Evolutionary conservation across 208 protist genomes (phyloP), one percentile per base, ranked within the genome.

Genomic region (Trichomonas tenax): DNA sequence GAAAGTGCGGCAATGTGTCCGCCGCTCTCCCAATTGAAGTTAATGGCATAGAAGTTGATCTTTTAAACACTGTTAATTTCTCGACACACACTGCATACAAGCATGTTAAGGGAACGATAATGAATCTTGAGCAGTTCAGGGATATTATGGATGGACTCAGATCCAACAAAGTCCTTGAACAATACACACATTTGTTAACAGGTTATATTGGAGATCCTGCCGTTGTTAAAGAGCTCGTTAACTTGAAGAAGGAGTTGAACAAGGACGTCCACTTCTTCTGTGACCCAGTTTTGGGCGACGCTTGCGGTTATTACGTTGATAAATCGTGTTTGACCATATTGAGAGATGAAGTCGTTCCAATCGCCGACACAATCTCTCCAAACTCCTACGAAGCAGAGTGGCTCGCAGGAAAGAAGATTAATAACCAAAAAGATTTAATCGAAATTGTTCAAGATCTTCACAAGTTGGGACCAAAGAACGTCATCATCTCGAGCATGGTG

Each of bases 31-130:
- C 93, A 31, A 36, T 96, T 10, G 49, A 96, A 82, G 46, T 81
- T n/a, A 96, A 82, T 63, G 93, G 93, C 34, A 82, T 82, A 0
- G 45, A 82, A 34, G 93, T 96, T 44, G 46, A 81, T 9, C 93
- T 48, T 34, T 44, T 96, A 48, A 96, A 96, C 72, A 96, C 93
- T 34, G 31, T 31, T 48, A 49, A 96, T 48, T 96, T 82, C 63
- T 96, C 93, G 0, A 40, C 46, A 21, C 93, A 96, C 44, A 82
- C 93, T 31, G 93, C 49, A 40, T 96, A 96, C 72, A 38, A 38
- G 34, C 36, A 51, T 51, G 41, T 93, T 26, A 51, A 38, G 2
- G 86, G 86, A 51, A 23, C 40, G 10, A 44, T 93, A 0, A 48
- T 93, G 40, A 38, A 48, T 51, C 2, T 38, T 21, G 26, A n/a